Evolutionary conservation across 2,329 filamentous ascomycete species (phyloP), one percentile per base, ranked within the genome.

Genomic region (Verticillium nonalfalfae): DNA sequence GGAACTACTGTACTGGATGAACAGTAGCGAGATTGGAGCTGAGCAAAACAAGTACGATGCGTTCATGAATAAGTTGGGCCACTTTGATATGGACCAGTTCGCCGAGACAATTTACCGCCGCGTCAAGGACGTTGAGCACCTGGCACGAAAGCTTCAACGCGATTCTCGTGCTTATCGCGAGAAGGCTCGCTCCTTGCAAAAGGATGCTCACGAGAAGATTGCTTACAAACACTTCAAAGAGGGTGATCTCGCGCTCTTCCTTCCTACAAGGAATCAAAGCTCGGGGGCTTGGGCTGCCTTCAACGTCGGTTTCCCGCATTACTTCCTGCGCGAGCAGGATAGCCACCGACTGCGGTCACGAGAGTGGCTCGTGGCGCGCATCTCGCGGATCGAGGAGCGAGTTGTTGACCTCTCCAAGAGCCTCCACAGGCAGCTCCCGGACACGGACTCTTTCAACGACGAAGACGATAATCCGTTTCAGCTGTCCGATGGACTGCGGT

Each of bases 381-480:
- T 99, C 62, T 88, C 88, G 13, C 92, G 91, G 66, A 87, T 98
- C 26, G 92, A 98, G 76, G 92, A 97, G 73, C 90, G 93, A 3
- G 89, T 98, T 3, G 95, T 99, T 0, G 93, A 99, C 73, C 80
- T 98, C 6, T 95, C 91, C 15, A 93, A 90, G 76, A 90, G 88
- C 31, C 78, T 95, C 64, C 74, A 84, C 64, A 66, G 67, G 39
- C 63, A 68, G 56, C 54, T 34, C 3, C 77, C 72, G 18, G 82
- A 83, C 63, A 79, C 78, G 1, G 81, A 82, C 62, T 82, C 81
- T 1, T 68, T 79, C 38, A 81, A 79, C 58, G 87, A 88, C 50
- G 92, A 96, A 66, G 93, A 97, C 65, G 95, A 98, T 66, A 99
- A 99, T 70, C 95, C 95, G 0, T 99, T 99, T 73, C 93, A 97